Percentiles rank a stretch among this genome's conserved stretches.
Conservation (phyloP, 805 yeast genomes). For the Schwanniomyces polymorphus region DNA sequence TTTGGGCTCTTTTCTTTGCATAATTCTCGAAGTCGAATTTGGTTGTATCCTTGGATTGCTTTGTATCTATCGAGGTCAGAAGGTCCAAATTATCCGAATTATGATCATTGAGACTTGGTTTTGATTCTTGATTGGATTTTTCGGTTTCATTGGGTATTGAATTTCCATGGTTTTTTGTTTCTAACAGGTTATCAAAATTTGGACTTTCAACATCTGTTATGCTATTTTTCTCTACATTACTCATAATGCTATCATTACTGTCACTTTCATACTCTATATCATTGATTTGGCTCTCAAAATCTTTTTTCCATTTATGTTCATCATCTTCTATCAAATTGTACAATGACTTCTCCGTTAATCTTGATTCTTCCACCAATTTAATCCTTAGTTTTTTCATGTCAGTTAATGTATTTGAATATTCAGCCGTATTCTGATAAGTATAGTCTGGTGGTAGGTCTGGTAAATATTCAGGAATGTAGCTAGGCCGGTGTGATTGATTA, state of each 20-base stretch:
- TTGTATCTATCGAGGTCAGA: no score
- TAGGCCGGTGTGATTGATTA: slow-evolving; percentile 37
- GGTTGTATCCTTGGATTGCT: neutral
- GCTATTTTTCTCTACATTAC: slow-evolving; percentile 8
- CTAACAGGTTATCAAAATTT: slow-evolving; percentile 1
- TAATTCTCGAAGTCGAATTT: slow-evolving; percentile 57
- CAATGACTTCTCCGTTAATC: slow-evolving; percentile 76
- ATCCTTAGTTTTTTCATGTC: slow-evolving; percentile 74
- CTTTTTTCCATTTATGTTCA: slow-evolving; percentile 26
- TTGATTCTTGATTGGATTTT: slow-evolving; percentile 2
- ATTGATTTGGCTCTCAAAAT: slow-evolving; percentile 25
- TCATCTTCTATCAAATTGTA: slow-evolving; percentile 52
- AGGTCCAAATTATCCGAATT: no score
- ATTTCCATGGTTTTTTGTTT: neutral
- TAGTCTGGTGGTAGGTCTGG: slow-evolving; percentile 94
- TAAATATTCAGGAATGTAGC: slow-evolving; percentile 69
- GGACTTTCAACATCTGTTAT: slow-evolving; percentile 8
- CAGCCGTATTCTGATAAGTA: slow-evolving; percentile 79
- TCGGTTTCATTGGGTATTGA: no score
- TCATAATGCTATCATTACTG: slow-evolving; percentile 21
- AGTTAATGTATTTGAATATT: slow-evolving; percentile 57
- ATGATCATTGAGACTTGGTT: neutral
- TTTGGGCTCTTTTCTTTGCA: slow-evolving; percentile 47
- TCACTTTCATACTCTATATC: slow-evolving; percentile 11
- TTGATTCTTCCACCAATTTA: slow-evolving; percentile 75